Conservation (phyloP, 768 basidiomycete genomes). For the Tricholoma matsutake region DNA sequence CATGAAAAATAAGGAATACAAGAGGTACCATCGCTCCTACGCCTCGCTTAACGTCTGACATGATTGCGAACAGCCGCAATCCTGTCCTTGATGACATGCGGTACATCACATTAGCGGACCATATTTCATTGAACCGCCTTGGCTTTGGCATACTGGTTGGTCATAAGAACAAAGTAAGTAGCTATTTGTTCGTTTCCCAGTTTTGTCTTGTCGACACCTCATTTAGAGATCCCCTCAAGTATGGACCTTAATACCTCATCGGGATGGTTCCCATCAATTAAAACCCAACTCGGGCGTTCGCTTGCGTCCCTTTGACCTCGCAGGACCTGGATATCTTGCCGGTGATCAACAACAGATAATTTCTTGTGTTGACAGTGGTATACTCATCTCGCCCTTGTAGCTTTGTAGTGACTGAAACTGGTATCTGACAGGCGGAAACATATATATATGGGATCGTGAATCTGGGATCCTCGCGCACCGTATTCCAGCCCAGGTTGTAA, state of each 20-base stretch:
- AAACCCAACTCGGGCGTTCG: neutral
- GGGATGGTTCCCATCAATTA: neutral
- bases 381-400: neutral
- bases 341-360: constrained; percentile 6
- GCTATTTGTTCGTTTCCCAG: neutral
- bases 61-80: neutral
- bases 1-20: neutral
- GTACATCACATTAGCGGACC: neutral
- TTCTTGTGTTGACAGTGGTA: neutral
- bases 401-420: no score
- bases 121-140: neutral
- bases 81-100: constrained; percentile 4
- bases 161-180: neutral
- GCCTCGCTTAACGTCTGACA: neutral
- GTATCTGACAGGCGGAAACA: no score
- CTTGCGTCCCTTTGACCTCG: neutral
- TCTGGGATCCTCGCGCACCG: neutral
- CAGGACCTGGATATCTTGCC: constrained; percentile 1
- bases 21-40: neutral
- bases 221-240: neutral
- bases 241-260: neutral
- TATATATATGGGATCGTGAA: neutral
- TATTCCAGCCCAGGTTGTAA: neutral
- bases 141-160: constrained; percentile 2
- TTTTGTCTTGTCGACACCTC: neutral